These are phyloP conservation scores for Melocanna baccifera DNA, from an alignment of 176 grass and related monocot genomes.

Conservation along the genomic window DNA sequence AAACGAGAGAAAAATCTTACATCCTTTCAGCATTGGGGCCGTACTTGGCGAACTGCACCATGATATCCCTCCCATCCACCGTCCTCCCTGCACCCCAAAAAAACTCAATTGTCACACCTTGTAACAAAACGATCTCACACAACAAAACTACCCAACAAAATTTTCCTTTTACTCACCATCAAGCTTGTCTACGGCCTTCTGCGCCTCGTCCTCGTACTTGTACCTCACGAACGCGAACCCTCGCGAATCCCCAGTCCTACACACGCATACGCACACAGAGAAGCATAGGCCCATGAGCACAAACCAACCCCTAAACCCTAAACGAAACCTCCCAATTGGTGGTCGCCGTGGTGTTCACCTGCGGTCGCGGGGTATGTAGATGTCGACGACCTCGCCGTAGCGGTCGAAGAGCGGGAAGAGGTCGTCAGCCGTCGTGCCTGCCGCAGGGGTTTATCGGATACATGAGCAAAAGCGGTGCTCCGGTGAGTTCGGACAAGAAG, in stretches of 20 bases:
- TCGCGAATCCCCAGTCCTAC: constrained; percentile 67
- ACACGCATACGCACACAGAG: background rate
- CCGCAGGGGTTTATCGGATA: background rate
- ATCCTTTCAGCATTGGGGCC: constrained; percentile 85
- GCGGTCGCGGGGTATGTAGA: constrained; percentile 72
- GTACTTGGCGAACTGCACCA: constrained; percentile 88
- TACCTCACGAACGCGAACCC: constrained; percentile 90
- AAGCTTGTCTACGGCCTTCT: constrained; percentile 67
- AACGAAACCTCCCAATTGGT: background rate
- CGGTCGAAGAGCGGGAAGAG: constrained; percentile 75
- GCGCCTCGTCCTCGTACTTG: constrained; percentile 76
- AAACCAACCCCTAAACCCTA: background rate
- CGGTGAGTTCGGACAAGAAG: background rate
- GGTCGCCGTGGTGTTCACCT: constrained; percentile 37
- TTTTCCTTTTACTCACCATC: constrained; percentile 43
- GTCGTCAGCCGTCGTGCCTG: constrained; percentile 74
- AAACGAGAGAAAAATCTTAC: constrained; percentile 41
- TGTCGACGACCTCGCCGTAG: constrained; percentile 69
- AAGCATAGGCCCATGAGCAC: background rate
- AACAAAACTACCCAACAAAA: background rate
- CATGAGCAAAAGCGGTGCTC: background rate
- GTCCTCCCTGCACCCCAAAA: constrained; percentile 43
- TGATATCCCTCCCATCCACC: constrained; percentile 69
- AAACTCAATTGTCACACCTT: background rate
- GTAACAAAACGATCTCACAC: background rate